Base-by-base conservation (phyloP, 192 early-diverging fungal genomes). In the Chytriomyces confervae region DNA sequence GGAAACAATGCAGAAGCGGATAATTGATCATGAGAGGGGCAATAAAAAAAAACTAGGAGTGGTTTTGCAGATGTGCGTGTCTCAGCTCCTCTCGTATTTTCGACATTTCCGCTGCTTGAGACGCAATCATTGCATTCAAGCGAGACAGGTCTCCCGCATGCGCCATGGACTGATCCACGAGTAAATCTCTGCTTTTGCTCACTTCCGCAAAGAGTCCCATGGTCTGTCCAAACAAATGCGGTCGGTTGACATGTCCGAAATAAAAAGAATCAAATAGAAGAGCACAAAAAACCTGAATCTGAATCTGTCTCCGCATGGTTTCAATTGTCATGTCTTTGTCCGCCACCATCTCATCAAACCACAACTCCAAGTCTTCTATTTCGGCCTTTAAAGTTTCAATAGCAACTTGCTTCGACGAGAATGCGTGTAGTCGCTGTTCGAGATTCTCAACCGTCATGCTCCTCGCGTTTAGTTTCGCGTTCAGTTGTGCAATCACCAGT, bases 291-390 rank as follows among this genome's bases (percentile, higher is more conserved):
- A 57, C 53, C 78, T 79, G 78, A 62, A 73, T 79, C 66, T 79
- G 72, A 65, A 79, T 79, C 62, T 79, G 78, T 60, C 45, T 18
- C 53, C 78, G n/a, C 78, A 79, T 65, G 6, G 64, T 64, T 48
- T 79, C 78, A 63, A 79, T 79, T 6, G 72, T 79, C 63, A 44
- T 20, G 50, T 79, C 78, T 72, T 79, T 79, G 65, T 79, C 78
- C 66, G 74, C 51, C 49, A 79, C 75, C 44, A 79, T 61, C 71
- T 60, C 61, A n/a, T 73, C 69, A 9, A 79, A 49, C 0, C 72
- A 63, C 24, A 45, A 49, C 57, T 79, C 78, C 18, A 9, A 53
- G 11, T 46, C 65, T 36, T 64, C 64, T 43, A 75, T 73, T 20
- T 66, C 72, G 44, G 50, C 57, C 62, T 45, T 64, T 10, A 79